Evolutionary conservation across 129 eudicot species (phyloP), one percentile per base, ranked within the genome.

Genomic region (Glebionis coronaria): DNA sequence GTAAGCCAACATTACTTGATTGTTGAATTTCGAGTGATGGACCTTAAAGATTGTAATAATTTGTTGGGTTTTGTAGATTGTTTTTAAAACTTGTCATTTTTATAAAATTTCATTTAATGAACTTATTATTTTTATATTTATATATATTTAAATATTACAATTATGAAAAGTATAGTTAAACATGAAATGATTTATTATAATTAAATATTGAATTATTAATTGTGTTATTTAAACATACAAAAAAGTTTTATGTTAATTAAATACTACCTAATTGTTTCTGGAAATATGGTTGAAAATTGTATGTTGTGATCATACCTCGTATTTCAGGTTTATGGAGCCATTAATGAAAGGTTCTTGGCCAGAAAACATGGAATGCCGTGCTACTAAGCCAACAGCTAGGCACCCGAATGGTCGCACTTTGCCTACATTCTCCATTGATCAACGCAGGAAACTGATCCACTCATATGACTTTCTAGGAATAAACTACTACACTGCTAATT

Each of bases 391-490:
- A 11, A 61, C 78, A 68, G 27, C 47, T 67, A 44, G 82, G 62
- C 28, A 78, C 23, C 56, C 76, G 29, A 10, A 15, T 6, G 73
- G 73, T 15, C 73, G 73, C 31, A 0, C 0, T 67, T 19, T 75
- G 23, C 63, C 31, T 0, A 12, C n/a, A 4, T 75, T 75, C 61
- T 31, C 62, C 0, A 45, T 11, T 4, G 62, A 38, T n/a, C 56
- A 75, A 42, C 76, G 68, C 75, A 14, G 50, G 27, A 71, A 65
- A 66, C 59, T 80, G 87, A 47, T 76, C 61, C 14, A 65, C 4
- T 88, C 91, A 10, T 82, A 77, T 63, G 91, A 85, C 74, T 88
- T 82, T 73, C 35, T 85, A 13, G 91, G 95, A 69, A 49, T 88
- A 44, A 85, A 85, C 59, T 88, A 88, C 72, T 88, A 88, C 70